Base-by-base conservation (phyloP, 1,284 basidiomycete species). In the Ceratobasidium papillatum region DNA sequence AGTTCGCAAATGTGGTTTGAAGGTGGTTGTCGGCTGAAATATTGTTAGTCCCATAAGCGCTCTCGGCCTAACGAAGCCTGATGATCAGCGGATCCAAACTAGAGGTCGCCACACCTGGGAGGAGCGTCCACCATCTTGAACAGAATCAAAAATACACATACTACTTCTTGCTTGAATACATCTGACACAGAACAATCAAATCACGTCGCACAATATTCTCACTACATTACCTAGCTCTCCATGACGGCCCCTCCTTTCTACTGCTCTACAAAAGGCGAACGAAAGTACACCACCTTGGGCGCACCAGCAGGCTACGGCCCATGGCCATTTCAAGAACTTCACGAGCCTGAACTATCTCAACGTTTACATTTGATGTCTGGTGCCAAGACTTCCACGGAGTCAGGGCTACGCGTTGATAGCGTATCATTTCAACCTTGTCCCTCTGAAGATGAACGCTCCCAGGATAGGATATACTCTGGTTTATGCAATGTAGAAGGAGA, bases 371-470 rank as follows among this genome's bases (percentile, higher is more conserved):
- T 22, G 2, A 43, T 43, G 59, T 62, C 59, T 14, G n/a, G 38
- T 3, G 59, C 59, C 22, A 62, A 41, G 38, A 62, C 36, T 22
- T 62, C 59, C 5, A 41, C 59, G 7, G 7, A 22, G 2, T 43
- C 34, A 1, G 69, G 49, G 3, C 34, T 73, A 4, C 54, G 69
- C 22, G 58, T 73, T 11, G 69, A 73, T 59, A 61, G 56, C 41
- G 45, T 74, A 4, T 51, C 43, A 17, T 65, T 74, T 61, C 73
- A 74, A 51, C 73, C 73, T 38, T 65, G 73, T 47, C 52, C 64
- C 5, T 45, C 34, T 12, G 73, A 74, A 51, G 52, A 74, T 14
- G 73, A 74, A 32, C 17, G 5, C 32, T 66, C 62, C 36, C 73
- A 74, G 30, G 73, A 74, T 56, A 41, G 73, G 19, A 32, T 74